phyloP scores from a whole-genome alignment of 352 stramenopile species.

The Phytophthora boehmeriae region DNA sequence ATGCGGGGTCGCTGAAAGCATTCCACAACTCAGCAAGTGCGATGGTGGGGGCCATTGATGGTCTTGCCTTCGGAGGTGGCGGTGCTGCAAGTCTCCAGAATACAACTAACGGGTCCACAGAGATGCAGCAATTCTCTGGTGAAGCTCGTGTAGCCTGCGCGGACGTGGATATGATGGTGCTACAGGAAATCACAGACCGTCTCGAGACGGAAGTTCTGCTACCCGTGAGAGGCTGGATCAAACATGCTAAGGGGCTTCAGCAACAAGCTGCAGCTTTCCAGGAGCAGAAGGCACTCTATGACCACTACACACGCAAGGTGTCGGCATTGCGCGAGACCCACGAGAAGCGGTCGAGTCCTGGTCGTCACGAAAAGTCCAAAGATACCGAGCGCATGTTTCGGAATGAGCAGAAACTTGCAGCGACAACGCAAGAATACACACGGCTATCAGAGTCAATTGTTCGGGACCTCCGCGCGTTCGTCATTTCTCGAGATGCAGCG shows the following conservation, averaged over 20 bases:
- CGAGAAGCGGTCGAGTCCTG: slow-evolving; percentile 56
- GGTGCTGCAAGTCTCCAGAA: slow-evolving; percentile 28
- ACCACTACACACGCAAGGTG: slow-evolving; percentile 86
- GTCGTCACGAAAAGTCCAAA: slow-evolving; percentile 74
- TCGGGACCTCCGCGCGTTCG: slow-evolving; percentile 62
- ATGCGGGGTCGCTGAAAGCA: slow-evolving; percentile 58
- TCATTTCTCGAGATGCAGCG: slow-evolving; percentile 58
- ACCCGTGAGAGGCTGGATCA: slow-evolving; percentile 61
- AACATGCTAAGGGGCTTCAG: slow-evolving; percentile 47
- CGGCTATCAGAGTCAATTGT: slow-evolving; percentile 70
- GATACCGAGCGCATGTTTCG: slow-evolving; percentile 80
- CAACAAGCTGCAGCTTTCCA: slow-evolving; percentile 56
- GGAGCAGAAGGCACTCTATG: slow-evolving; percentile 71
- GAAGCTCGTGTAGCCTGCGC: slow-evolving; percentile 67
- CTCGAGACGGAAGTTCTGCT: slow-evolving; percentile 73
- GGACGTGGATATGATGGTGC: slow-evolving; percentile 61
- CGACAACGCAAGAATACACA: slow-evolving; percentile 68
- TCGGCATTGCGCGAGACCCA: slow-evolving; percentile 60
- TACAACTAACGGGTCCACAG: slow-evolving; percentile 39
- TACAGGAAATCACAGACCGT: slow-evolving; percentile 49
- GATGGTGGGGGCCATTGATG: slow-evolving; percentile 62
- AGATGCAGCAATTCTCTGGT: slow-evolving; percentile 68
- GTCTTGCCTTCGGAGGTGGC: slow-evolving; percentile 34
- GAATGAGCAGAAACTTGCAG: slow-evolving; percentile 82
- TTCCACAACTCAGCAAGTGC: slow-evolving; percentile 65